Percentiles rank a stretch among this genome's conserved stretches.
Evolutionary conservation across 163 green algal genomes (phyloP).

Genomic region (Coccomyxa subellipsoidea): DNA sequence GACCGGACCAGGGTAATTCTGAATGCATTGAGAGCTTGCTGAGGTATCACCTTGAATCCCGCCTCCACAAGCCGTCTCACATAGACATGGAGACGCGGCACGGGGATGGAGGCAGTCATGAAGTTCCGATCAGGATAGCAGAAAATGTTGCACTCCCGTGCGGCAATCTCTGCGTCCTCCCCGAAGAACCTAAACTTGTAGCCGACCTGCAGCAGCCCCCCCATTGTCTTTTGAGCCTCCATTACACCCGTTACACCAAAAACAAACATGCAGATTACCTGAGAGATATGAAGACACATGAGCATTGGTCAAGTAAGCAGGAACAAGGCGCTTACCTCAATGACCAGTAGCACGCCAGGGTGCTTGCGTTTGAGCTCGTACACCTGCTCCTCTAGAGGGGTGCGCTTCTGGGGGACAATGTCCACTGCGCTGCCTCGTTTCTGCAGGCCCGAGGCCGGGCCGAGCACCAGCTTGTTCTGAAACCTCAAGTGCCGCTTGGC

Average conservation of each 20-base stretch:
- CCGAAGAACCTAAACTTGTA: conserved; percentile 89
- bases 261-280: neutral
- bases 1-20: no score
- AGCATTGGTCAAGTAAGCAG: neutral
- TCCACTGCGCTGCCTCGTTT: neutral
- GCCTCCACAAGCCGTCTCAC: conserved; percentile 76
- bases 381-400: conserved; percentile 71
- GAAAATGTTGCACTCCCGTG: conserved; percentile 49
- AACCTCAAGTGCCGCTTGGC: conserved; percentile 21
- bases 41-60: conserved; percentile 63
- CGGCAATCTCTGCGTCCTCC: conserved; percentile 69
- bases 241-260: no score
- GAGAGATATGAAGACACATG: no score
- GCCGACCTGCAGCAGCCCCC: conserved; percentile 48
- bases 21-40: neutral
- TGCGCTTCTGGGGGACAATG: conserved; percentile 46
- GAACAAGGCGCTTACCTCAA: conserved; percentile 46
- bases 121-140: conserved; percentile 70
- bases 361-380: conserved; percentile 59
- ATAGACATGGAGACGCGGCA: conserved; percentile 77
- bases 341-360: conserved; percentile 64
- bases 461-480: conserved; percentile 24
- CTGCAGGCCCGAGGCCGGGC: neutral
- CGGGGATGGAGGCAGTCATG: conserved; percentile 68
- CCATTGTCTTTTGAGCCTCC: no score